phyloP scores from a whole-genome alignment of 805 yeast genomes.

The Wickerhamiella alocasiicola region DNA sequence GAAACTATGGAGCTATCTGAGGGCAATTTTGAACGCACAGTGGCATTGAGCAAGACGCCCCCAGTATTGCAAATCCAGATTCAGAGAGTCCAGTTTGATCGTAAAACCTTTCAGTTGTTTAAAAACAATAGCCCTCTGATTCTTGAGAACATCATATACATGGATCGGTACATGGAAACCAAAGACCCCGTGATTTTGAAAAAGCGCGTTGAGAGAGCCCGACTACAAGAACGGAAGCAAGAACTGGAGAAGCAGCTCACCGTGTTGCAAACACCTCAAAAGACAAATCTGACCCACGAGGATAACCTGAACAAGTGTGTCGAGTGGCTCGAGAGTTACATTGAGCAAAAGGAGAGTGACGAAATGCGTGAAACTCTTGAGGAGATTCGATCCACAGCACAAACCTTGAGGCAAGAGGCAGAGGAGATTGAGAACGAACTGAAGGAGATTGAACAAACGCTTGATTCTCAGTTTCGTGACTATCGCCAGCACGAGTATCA shows the following conservation, averaged over 20 bases:
- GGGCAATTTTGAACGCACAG: conserved; percentile 60
- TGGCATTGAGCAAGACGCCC: conserved; percentile 63
- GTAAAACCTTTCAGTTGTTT: conserved; percentile 57
- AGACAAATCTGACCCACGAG: conserved; percentile 35
- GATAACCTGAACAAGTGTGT: conserved; percentile 37
- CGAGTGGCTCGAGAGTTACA: conserved; percentile 6
- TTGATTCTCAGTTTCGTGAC: conserved; percentile 48
- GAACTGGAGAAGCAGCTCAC: conserved; percentile 17
- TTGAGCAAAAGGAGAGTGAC: conserved; percentile 19
- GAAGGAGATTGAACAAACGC: conserved; percentile 34
- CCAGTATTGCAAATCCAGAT: conserved; percentile 81
- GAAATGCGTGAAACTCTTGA: conserved; percentile 13
- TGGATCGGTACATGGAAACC: conserved; percentile 76
- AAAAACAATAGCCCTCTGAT: conserved; percentile 76
- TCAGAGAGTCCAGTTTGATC: conserved; percentile 85
- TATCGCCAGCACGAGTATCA: conserved; percentile 61
- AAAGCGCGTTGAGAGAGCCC: conserved; percentile 42
- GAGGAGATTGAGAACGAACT: conserved; percentile 33
- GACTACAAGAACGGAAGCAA: conserved; percentile 38
- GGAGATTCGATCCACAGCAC: conserved; percentile 33
- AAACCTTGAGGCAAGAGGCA: conserved; percentile 35
- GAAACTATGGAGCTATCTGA: conserved; percentile 55
- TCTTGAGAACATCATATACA: conserved; percentile 60
- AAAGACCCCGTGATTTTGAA: conserved; percentile 38
- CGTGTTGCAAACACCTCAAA: not conserved